These are phyloP conservation scores for Athelia sp. DNA, from an alignment of 1,284 basidiomycete species.

Conservation along the genomic window DNA sequence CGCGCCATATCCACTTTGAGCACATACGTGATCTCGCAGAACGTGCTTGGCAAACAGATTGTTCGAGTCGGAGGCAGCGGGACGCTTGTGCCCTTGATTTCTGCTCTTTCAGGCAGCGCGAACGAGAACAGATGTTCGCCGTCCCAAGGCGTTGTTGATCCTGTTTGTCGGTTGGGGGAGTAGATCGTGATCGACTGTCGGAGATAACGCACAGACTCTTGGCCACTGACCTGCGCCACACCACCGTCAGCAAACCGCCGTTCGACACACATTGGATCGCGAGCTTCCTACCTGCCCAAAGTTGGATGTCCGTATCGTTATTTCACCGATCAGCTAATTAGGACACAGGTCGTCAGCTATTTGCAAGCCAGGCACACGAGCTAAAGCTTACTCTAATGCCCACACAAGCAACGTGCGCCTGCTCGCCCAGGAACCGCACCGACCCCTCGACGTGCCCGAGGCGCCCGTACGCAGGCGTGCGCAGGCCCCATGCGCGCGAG, in stretches of 20 bases:
- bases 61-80: conserved; percentile 36
- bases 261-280: conserved; percentile 19
- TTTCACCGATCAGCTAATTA: conserved; percentile 35
- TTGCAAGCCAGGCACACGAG: conserved; percentile 1
- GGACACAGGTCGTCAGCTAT: not conserved
- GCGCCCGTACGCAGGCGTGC: conserved; percentile 36
- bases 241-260: conserved; percentile 4
- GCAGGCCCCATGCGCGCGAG: conserved; percentile 32
- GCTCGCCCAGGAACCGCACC: conserved; percentile 28
- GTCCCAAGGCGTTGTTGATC: conserved; percentile 19
- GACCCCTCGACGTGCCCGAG: conserved; percentile 35
- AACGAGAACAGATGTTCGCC: conserved; percentile 33
- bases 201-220: conserved; percentile 18
- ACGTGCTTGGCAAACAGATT: conserved; percentile 28
- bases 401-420: conserved; percentile 29
- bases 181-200: conserved; percentile 27
- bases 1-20: conserved; percentile 35
- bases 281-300: conserved; percentile 21
- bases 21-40: conserved; percentile 33
- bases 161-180: conserved; percentile 13
- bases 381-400: conserved; percentile 28
- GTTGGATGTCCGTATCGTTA: conserved; percentile 25
- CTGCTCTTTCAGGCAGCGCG: conserved; percentile 28
- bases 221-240: not conserved
- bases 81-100: conserved; percentile 21